phyloP scores from a whole-genome alignment of 2,329 filamentous ascomycete genomes.

The Neofusicoccum laricinum region DNA sequence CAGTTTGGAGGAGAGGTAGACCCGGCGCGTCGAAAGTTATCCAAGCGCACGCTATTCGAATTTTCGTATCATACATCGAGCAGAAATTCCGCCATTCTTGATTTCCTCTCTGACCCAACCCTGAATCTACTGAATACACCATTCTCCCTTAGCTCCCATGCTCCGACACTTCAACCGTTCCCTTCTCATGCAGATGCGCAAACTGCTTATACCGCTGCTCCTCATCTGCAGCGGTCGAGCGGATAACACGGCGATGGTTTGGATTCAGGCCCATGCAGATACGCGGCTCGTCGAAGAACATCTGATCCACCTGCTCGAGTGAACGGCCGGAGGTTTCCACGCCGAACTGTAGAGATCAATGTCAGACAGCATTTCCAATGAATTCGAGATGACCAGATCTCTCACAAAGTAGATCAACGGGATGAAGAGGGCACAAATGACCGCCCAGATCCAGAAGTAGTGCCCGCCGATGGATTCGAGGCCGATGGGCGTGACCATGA shows the following conservation, averaged over 20 bases:
- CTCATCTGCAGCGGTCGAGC: conserved; percentile 23
- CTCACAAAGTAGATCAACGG: conserved; percentile 14
- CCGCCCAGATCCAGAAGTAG: conserved; percentile 17
- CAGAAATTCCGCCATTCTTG: too few relatives aligned
- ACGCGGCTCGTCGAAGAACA: conserved; percentile 33
- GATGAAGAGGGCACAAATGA: conserved; percentile 10
- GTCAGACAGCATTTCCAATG: background rate
- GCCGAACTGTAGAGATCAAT: background rate
- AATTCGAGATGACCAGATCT: too few relatives aligned
- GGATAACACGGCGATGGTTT: conserved; percentile 24
- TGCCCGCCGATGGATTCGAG: conserved; percentile 7
- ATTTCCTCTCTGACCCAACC: background rate
- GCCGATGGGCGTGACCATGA: conserved; percentile 9
- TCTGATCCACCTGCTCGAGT: conserved; percentile 17
- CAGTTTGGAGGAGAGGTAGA: background rate
- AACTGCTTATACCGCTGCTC: conserved; percentile 24
- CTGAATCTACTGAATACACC: background rate
- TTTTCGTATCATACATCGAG: too few relatives aligned
- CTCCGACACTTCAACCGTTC: background rate
- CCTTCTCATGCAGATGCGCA: conserved; percentile 9
- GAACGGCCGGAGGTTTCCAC: conserved; percentile 13
- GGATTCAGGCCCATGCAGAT: conserved; percentile 32
- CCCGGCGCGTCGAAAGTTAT: too few relatives aligned
- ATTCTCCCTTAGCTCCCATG: background rate
- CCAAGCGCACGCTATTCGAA: too few relatives aligned